Base-by-base conservation (phyloP, 2,329 filamentous ascomycete genomes). In the Fusarium chuoi region DNA sequence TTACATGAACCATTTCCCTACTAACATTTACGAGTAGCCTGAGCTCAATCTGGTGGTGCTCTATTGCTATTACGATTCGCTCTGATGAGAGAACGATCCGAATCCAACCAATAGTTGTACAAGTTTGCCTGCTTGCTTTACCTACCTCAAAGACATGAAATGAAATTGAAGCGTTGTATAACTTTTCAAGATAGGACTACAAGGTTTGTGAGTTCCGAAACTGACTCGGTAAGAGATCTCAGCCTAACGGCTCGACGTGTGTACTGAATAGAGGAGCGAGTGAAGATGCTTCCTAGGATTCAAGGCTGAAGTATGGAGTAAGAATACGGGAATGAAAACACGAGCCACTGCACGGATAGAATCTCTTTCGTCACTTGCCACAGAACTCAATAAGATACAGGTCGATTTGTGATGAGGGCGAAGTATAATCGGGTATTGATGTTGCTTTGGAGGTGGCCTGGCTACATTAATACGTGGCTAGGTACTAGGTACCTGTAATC, bases 311-410 rank as follows among this genome's bases (percentile, higher is more conserved):
- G 44, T 35, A 63, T 30, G 57, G 60, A 62, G 72, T 70, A 70
- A 65, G 55, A 75, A 75, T 73, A 70, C 49, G 66, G 65, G 30
- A 39, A 68, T 62, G 61, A 61, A 62, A 41, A 33, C 45, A 68
- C 39, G 6, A 8, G 35, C 8, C 24, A 22, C 15, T 15, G 26
- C 10, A 22, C 26, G 10, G 10, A 48, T 22, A 14, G 42, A 35
- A 48, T 36, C 41, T 24, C 26, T 33, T 56, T 44, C 38, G 35
- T 67, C 54, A 68, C 49, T 68, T 28, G 46, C 39, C 30, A 22
- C 22, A 24, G 28, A 39, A 14, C 26, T 61, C 26, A 12, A 39
- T 5, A 30, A 36, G 33, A 39, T n/a, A 33, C 14, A 33, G 33
- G 24, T 17, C 10, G 33, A n/a, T 33, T 20, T 39, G 20, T 49